Evolutionary conservation across 2,329 filamentous ascomycete genomes (phyloP).

Genomic region (Dryadomyces quercivorus): DNA sequence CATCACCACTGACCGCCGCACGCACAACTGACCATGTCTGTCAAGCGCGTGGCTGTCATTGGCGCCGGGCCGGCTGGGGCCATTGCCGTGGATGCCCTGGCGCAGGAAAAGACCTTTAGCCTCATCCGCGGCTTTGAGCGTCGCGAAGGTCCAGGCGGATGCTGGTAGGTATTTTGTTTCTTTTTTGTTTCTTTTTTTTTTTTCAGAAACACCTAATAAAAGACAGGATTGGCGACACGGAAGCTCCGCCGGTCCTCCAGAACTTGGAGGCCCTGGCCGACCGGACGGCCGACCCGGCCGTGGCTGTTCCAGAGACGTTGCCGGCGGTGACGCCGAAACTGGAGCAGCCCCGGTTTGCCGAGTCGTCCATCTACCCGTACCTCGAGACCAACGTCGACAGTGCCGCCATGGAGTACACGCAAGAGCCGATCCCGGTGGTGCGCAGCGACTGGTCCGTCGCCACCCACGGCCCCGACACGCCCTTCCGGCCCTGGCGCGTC

Average conservation of each 20-base stretch:
- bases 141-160: constrained; percentile 28
- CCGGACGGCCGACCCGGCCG: constrained; percentile 32
- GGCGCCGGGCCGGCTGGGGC: constrained; percentile 30
- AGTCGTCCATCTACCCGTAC: constrained; percentile 9
- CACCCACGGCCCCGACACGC: constrained; percentile 42
- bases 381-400: constrained; percentile 44
- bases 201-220: too few relatives aligned
- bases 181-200: background rate
- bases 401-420: constrained; percentile 43
- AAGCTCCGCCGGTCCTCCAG: constrained; percentile 21
- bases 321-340: constrained; percentile 32
- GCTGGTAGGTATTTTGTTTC: constrained; percentile 22
- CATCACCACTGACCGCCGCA: too few relatives aligned
- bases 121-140: constrained; percentile 29
- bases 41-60: constrained; percentile 8
- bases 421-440: constrained; percentile 6
- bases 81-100: constrained; percentile 7
- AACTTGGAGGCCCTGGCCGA: constrained; percentile 25
- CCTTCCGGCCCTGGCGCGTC: constrained; percentile 48
- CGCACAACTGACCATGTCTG: background rate
- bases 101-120: constrained; percentile 28
- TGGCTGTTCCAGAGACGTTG: constrained; percentile 31
- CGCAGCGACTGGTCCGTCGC: constrained; percentile 22
- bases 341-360: constrained; percentile 5
- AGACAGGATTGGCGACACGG: constrained; percentile 38